phyloP scores from a whole-genome alignment of 768 basidiomycete species.

The Lactifluus rugatus region DNA sequence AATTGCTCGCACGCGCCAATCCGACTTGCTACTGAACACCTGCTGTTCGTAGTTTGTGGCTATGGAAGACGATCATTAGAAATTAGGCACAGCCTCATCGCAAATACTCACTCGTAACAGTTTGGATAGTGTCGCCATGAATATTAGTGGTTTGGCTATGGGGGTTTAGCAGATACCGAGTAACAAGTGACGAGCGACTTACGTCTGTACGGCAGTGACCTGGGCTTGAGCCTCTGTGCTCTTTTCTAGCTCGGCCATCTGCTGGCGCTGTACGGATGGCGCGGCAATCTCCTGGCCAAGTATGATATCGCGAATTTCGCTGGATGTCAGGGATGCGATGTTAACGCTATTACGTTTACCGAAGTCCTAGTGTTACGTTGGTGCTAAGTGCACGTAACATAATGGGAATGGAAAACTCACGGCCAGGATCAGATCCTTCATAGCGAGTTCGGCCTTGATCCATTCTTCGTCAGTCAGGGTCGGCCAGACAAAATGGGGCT shows the following conservation, averaged over 20 bases:
- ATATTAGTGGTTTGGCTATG: slow-evolving; percentile 88
- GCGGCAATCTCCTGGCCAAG: slow-evolving; percentile 98
- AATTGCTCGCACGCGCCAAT: slow-evolving; percentile 98
- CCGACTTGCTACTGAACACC: slow-evolving; percentile 98
- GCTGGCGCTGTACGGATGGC: slow-evolving; percentile 91
- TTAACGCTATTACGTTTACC: slow-evolving; percentile 99
- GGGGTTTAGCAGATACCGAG: slow-evolving; percentile 10
- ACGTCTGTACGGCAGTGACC: slow-evolving; percentile 92
- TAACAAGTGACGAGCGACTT: slow-evolving; percentile 22
- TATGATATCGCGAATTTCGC: slow-evolving; percentile 96
- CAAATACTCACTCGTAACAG: slow-evolving; percentile 67
- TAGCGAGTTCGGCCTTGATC: slow-evolving; percentile 98
- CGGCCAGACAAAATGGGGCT: slow-evolving; percentile 98
- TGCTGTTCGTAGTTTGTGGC: slow-evolving; percentile 97
- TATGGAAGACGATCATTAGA: slow-evolving; percentile 22
- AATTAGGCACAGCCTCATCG: background rate
- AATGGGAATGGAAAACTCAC: slow-evolving; percentile 31
- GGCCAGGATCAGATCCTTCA: slow-evolving; percentile 93
- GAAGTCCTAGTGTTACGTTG: slow-evolving; percentile 57
- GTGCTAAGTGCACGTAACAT: background rate
- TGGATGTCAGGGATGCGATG: slow-evolving; percentile 91
- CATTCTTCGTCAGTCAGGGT: slow-evolving; percentile 88
- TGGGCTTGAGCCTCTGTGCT: slow-evolving; percentile 89
- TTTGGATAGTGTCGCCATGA: slow-evolving; percentile 93
- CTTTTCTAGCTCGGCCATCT: slow-evolving; percentile 99